These are phyloP conservation scores for Penicillium alfredii DNA, from an alignment of 495 filamentous ascomycete species.

Conservation along the genomic window DNA sequence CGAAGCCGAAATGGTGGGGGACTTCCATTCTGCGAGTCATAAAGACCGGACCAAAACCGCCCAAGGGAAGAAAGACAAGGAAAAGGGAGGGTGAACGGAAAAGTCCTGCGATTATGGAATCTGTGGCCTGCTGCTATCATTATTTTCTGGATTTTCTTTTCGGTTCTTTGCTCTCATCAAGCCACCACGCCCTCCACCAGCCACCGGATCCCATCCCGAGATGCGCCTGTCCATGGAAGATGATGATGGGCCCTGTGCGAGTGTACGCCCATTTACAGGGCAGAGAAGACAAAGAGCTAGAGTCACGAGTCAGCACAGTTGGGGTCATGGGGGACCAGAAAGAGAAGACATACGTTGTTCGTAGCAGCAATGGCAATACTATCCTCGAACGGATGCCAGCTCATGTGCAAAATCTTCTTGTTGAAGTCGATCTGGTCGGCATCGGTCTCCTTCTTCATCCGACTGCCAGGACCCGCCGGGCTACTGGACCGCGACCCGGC, in stretches of 20 bases:
- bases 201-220: conserved; percentile 16
- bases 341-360: conserved; percentile 76
- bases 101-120: conserved; percentile 21
- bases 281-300: conserved; percentile 96
- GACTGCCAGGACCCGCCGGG: conserved; percentile 82
- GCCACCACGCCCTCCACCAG: conserved; percentile 13
- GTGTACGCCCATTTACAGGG: conserved; percentile 56
- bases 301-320: too few relatives aligned
- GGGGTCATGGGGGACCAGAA: neutral
- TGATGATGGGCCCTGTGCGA: conserved; percentile 17
- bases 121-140: conserved; percentile 26
- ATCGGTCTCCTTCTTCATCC: conserved; percentile 98
- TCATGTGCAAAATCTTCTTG: conserved; percentile 99
- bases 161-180: conserved; percentile 5
- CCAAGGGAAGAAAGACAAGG: conserved; percentile 1
- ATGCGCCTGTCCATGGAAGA: conserved; percentile 26
- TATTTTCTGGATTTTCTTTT: conserved; percentile 15
- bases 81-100: conserved; percentile 3
- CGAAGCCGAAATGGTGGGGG: too few relatives aligned
- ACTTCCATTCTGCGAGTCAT: too few relatives aligned
- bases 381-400: conserved; percentile 99
- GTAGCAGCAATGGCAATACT: conserved; percentile 99
- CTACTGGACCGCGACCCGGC: conserved; percentile 80
- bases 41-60: too few relatives aligned
- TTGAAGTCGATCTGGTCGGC: conserved; percentile 99